Percentiles rank a stretch among this genome's conserved stretches.
These are phyloP conservation scores for Mycena galericulata DNA, from an alignment of 768 basidiomycete genomes.

Conservation along the genomic window DNA sequence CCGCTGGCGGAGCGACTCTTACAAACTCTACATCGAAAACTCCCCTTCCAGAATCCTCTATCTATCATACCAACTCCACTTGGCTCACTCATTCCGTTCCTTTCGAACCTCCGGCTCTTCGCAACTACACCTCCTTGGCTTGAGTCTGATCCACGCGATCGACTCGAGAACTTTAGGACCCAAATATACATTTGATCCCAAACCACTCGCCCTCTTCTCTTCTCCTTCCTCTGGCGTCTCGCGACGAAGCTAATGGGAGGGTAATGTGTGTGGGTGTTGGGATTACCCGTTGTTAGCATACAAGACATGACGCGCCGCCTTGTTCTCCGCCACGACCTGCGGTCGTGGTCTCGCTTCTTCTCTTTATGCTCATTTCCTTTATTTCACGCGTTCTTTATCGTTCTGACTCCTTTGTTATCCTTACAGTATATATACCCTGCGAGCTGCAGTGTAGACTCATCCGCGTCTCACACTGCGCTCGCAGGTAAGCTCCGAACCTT, in stretches of 20 bases:
- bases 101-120: slow-evolving; percentile 14
- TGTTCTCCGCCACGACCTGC: too few species aligned
- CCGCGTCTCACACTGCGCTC: too few species aligned
- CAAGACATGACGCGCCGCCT: too few species aligned
- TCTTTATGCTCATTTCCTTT: too few species aligned
- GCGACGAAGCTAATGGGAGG: not conserved
- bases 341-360: too few species aligned
- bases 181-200: not conserved
- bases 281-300: too few species aligned
- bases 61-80: slow-evolving; percentile 47
- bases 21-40: slow-evolving; percentile 51
- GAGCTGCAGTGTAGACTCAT: too few species aligned
- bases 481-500: too few species aligned
- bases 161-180: not conserved
- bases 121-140: not conserved
- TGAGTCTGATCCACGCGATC: slow-evolving; percentile 8
- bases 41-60: slow-evolving; percentile 38
- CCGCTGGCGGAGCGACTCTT: slow-evolving; percentile 31
- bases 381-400: too few species aligned
- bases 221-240: not conserved
- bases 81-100: slow-evolving; percentile 23
- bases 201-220: not conserved
- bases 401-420: too few species aligned
- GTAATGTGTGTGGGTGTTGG: too few species aligned
- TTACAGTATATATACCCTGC: too few species aligned